Evolutionary conservation across 2,329 filamentous ascomycete genomes (phyloP).

Genomic region (Pseudogymnoascus sp.): DNA sequence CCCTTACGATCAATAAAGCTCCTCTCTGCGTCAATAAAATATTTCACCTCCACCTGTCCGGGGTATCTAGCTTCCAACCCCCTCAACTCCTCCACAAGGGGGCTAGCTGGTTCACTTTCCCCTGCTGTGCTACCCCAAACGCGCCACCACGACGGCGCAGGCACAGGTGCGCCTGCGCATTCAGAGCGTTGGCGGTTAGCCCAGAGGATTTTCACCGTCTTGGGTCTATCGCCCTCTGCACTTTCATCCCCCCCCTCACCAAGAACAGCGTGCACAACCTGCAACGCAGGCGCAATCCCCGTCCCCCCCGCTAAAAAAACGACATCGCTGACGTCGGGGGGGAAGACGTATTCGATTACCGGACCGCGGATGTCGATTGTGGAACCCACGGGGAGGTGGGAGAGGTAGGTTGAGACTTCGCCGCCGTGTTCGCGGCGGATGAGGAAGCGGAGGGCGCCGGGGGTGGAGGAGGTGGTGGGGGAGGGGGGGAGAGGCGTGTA

Average conservation of each 20-base stretch:
- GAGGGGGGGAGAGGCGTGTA: constrained; percentile 77
- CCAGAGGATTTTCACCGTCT: constrained; percentile 66
- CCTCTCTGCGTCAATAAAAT: constrained; percentile 76
- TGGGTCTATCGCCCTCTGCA: constrained; percentile 22
- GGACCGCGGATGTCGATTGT: constrained; percentile 72
- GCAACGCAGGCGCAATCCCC: constrained; percentile 81
- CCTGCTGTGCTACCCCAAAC: background rate
- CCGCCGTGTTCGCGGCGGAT: constrained; percentile 71
- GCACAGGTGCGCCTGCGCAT: constrained; percentile 37
- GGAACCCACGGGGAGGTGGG: constrained; percentile 51
- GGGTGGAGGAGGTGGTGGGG: constrained; percentile 16
- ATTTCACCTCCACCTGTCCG: constrained; percentile 53
- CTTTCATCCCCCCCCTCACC: constrained; percentile 18
- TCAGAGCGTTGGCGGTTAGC: constrained; percentile 62
- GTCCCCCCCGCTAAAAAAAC: constrained; percentile 89
- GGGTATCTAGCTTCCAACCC: constrained; percentile 50
- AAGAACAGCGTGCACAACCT: constrained; percentile 59
- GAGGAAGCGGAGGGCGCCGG: constrained; percentile 55
- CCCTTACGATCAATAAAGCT: constrained; percentile 50
- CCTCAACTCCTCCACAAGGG: constrained; percentile 54
- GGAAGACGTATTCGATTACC: constrained; percentile 56
- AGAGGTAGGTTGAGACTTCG: constrained; percentile 78
- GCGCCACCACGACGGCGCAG: constrained; percentile 3
- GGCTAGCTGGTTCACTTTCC: constrained; percentile 26
- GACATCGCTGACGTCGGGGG: constrained; percentile 44